Evolutionary conservation across 164 flowering plant species (phyloP).

Genomic region (Umbellularia californica): DNA sequence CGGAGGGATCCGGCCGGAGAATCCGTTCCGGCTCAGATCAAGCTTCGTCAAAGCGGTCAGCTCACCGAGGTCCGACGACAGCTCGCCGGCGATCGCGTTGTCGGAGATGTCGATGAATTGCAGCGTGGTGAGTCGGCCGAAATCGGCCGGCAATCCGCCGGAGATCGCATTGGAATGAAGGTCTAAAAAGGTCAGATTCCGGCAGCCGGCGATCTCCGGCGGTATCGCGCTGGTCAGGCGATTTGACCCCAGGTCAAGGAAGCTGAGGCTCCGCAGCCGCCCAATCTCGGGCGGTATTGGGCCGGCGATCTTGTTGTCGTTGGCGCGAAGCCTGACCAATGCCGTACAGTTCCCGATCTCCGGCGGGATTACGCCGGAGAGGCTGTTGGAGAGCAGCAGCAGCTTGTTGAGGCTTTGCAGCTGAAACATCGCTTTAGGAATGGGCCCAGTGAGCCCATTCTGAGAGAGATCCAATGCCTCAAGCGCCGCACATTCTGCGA

Average conservation of each 20-base stretch:
- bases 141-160: slow-evolving; percentile 50
- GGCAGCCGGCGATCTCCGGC: slow-evolving; percentile 52
- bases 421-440: slow-evolving; percentile 65
- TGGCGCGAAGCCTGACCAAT: slow-evolving; percentile 57
- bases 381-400: slow-evolving; percentile 69
- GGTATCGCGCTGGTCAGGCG: slow-evolving; percentile 65
- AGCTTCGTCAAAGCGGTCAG: slow-evolving; percentile 63
- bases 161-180: slow-evolving; percentile 70
- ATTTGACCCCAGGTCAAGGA: slow-evolving; percentile 71
- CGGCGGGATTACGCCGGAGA: slow-evolving; percentile 79
- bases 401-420: slow-evolving; percentile 76
- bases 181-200: slow-evolving; percentile 68
- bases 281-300: slow-evolving; percentile 83
- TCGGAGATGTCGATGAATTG: slow-evolving; percentile 71
- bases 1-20: slow-evolving; percentile 65
- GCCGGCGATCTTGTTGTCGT: slow-evolving; percentile 58
- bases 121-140: slow-evolving; percentile 51
- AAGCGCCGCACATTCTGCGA: slow-evolving; percentile 59
- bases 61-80: slow-evolving; percentile 45
- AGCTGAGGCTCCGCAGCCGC: slow-evolving; percentile 51
- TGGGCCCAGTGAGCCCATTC: slow-evolving; percentile 60
- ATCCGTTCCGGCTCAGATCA: slow-evolving; percentile 46
- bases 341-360: slow-evolving; percentile 82
- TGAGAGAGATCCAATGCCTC: slow-evolving; percentile 89
- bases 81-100: slow-evolving; percentile 55